These are phyloP conservation scores for Lasiodiplodia sp. DNA, from an alignment of 2,329 filamentous ascomycete species.

Conservation along the genomic window DNA sequence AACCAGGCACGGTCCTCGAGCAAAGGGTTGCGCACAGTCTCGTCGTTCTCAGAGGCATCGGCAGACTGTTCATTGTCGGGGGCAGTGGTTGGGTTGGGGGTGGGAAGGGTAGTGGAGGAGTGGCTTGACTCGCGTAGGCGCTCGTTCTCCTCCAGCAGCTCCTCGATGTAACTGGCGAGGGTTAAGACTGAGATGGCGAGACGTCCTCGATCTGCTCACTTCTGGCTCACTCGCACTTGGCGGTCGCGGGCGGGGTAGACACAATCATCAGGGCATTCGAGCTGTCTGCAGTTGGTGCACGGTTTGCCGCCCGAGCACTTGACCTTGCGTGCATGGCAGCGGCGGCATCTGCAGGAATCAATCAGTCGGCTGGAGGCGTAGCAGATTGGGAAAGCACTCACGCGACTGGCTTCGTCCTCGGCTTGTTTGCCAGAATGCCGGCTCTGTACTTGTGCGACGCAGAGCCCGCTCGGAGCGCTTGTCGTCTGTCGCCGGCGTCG, in stretches of 20 bases:
- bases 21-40: constrained; percentile 43
- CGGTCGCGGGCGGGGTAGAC: constrained; percentile 40
- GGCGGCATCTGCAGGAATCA: constrained; percentile 35
- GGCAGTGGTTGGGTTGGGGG: constrained; percentile 11
- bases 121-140: constrained; percentile 34
- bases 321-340: constrained; percentile 42
- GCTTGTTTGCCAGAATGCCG: constrained; percentile 12
- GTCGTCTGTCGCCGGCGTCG: constrained; percentile 7
- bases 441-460: neutral
- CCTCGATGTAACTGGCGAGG: constrained; percentile 37
- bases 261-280: constrained; percentile 35
- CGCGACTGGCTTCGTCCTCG: constrained; percentile 24
- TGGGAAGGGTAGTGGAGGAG: constrained; percentile 5
- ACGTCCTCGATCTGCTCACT: constrained; percentile 31
- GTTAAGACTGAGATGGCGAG: neutral
- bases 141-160: constrained; percentile 42
- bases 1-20: constrained; percentile 49
- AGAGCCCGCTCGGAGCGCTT: constrained; percentile 9
- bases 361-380: neutral
- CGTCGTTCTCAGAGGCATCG: constrained; percentile 34
- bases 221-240: constrained; percentile 41
- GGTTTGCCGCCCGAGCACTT: constrained; percentile 46
- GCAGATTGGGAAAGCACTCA: constrained; percentile 3
- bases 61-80: constrained; percentile 12
- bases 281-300: constrained; percentile 40